Evolutionary conservation across 805 yeast genomes (phyloP), one percentile per base, ranked within the genome.

Genomic region (Candida taoyuanica): DNA sequence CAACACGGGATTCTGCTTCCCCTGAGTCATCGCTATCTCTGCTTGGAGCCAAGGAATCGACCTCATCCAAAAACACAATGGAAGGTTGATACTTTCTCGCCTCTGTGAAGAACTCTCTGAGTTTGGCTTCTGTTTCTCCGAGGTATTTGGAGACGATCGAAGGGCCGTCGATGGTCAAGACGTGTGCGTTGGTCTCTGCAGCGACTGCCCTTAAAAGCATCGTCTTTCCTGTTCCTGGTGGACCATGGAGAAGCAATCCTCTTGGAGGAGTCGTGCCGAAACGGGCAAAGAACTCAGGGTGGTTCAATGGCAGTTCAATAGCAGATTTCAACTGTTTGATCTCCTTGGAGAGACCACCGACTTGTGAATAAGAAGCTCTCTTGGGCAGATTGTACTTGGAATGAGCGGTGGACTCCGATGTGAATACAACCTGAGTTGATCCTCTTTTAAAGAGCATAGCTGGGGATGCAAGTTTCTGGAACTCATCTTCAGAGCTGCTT

Each of bases 171-270:
- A 93, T 81, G 3, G 84, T 79, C 31, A 93, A 68, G 0, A 91
- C 78, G 59, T 91, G 98, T 0, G 95, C 94, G 44, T 81, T 73
- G 2, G 74, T 67, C 42, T 83, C 91, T 45, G 77, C 70, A 0
- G 96, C 94, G 8, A 91, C 78, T 19, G 95, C 82, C 38, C 85
- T 73, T 26, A 93, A 67, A 7, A 93, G 69, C 86, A 89, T 76
- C 1, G 97, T 85, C 58, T 91, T 91, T 36, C 98, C 98, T 0
- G 97, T 91, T 4, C 98, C 98, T 3, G 98, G 93, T 3, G 97
- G 95, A 0, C 98, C 98, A 63, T 91, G 95, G 11, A 91, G 62
- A 13, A 91, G 64, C n/a, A 91, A 78, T 25, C 98, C 98, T 40
- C 96, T 69, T 12, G 96, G 96, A 7, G 98, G 97, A 7, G 81